Percentiles rank a stretch among this genome's conserved stretches.
Conservation (phyloP, 164 flowering plant genomes). For the Liquidambar formosana region DNA sequence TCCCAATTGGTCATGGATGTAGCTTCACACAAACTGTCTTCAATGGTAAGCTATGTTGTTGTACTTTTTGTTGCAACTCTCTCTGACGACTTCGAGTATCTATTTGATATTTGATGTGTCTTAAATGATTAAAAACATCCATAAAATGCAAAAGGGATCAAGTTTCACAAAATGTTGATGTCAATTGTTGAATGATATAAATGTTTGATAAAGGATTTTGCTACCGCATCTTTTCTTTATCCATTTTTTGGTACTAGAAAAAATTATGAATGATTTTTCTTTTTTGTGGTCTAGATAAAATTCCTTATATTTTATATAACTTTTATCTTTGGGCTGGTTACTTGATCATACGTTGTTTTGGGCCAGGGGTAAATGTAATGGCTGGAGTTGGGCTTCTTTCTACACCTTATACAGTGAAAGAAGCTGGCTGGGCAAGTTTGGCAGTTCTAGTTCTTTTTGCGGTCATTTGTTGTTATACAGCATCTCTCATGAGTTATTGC, state of each 20-base stretch:
- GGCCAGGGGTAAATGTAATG: conserved; percentile 71
- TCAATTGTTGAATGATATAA: too few species aligned
- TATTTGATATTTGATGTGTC: background rate
- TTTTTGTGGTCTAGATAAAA: background rate
- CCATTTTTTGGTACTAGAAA: too few species aligned
- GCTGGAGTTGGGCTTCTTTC: conserved; percentile 92
- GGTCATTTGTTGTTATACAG: conserved; percentile 73
- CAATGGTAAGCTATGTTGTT: conserved; percentile 55
- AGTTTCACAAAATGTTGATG: too few species aligned
- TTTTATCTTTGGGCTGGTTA: background rate
- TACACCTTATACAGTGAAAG: conserved; percentile 74
- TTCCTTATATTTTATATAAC: background rate
- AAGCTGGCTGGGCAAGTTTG: conserved; percentile 85
- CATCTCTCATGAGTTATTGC: conserved; percentile 65
- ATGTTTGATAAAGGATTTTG: too few species aligned
- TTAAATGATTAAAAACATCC: background rate
- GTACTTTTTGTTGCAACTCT: background rate
- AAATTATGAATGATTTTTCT: too few species aligned
- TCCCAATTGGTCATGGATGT: conserved; percentile 67
- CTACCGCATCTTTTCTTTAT: too few species aligned
- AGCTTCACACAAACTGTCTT: conserved; percentile 84
- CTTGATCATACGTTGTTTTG: conserved; percentile 1
- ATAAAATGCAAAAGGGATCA: background rate
- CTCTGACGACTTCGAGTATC: background rate
- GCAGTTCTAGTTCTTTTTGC: conserved; percentile 60